phyloP scores from a whole-genome alignment of 2,329 filamentous ascomycete genomes.

The Hymenoscyphus occultus region DNA sequence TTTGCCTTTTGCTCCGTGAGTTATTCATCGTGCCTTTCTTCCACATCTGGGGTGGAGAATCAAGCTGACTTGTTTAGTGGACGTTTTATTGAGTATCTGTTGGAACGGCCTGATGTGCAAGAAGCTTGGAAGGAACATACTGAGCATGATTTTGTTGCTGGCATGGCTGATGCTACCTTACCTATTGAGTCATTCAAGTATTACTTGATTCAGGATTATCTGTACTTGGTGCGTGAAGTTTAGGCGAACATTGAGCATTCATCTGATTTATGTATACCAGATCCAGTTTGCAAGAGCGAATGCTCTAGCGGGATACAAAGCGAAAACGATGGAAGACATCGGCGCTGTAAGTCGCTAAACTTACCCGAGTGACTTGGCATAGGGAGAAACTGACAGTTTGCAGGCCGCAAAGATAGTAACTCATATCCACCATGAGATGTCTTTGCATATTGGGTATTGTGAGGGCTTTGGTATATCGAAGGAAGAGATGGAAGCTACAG shows the following conservation, averaged over 20 bases:
- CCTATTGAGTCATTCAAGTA: constrained; percentile 76
- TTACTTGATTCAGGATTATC: constrained; percentile 89
- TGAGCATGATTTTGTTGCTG: constrained; percentile 77
- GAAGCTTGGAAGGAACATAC: constrained; percentile 72
- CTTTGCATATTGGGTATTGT: constrained; percentile 80
- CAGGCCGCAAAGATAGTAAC: constrained; percentile 68
- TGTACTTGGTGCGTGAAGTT: constrained; percentile 67
- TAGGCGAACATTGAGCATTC: neutral
- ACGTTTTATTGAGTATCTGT: constrained; percentile 78
- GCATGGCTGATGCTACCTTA: constrained; percentile 71
- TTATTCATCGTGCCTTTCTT: neutral
- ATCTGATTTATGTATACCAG: constrained; percentile 41
- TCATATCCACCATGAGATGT: constrained; percentile 76
- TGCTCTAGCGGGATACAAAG: constrained; percentile 82
- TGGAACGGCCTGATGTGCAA: constrained; percentile 72
- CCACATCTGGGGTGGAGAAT: neutral
- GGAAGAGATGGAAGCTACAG: constrained; percentile 66
- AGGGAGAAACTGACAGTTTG: constrained; percentile 3
- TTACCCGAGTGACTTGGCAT: neutral
- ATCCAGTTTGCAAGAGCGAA: constrained; percentile 86
- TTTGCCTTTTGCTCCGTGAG: constrained; percentile 62
- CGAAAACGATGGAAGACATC: constrained; percentile 70
- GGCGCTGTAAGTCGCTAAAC: constrained; percentile 51
- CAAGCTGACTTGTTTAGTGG: constrained; percentile 47
- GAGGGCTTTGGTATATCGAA: constrained; percentile 73